Base-by-base conservation (phyloP, 1,139 yeast genomes). In the Candida albicans region DNA sequence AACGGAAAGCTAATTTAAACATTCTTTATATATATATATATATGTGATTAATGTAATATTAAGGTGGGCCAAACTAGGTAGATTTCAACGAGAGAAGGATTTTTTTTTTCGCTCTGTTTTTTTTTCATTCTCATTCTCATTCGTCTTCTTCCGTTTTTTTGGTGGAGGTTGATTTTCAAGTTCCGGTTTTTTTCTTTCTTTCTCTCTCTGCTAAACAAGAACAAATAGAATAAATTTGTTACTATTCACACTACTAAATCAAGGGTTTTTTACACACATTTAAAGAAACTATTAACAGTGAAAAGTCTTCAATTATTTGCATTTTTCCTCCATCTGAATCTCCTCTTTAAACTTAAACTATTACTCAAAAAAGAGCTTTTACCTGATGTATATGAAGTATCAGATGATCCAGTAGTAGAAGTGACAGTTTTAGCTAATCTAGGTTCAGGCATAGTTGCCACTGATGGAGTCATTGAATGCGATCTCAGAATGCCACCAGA, bases 1-100 rank as follows among this genome's bases (percentile, higher is more conserved):
- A 58, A 63, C 77, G 76, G 48, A 62, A 55, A 39, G 67, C 68
- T 50, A 62, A 59, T 67, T 69, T 70, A 53, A 70, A 68, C 76
- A 71, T 71, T 38, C 35, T 50, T 36, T 10, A 14, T 13, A 12
- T 10, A 27, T 33, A n/a, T 27, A 25, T 32, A 35, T 5, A 13
- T 26, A 1, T 22, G 33, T 39, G 29, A 13, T 18, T 35, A 12
- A 12, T 12, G 8, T 30, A n/a, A 18, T 18, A 18, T 18, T 18
- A 18, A 18, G 22, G 22, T 3, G 3, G 22, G 22, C 22, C 5
- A 18, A 18, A n/a, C n/a, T 18, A 4, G 22, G 22, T 18, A 18
- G 22, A 18, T 18, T 18, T 18, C 22, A 18, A 18, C 22, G 12
- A n/a, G 14, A 29, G 14, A 29, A 29, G 11, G 13, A 13, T 29